A percentile compares a stretch with the other conserved stretches of the same genome.
phyloP scores from a whole-genome alignment of 2,329 filamentous ascomycete genomes.

The Talaromyces sp. region DNA sequence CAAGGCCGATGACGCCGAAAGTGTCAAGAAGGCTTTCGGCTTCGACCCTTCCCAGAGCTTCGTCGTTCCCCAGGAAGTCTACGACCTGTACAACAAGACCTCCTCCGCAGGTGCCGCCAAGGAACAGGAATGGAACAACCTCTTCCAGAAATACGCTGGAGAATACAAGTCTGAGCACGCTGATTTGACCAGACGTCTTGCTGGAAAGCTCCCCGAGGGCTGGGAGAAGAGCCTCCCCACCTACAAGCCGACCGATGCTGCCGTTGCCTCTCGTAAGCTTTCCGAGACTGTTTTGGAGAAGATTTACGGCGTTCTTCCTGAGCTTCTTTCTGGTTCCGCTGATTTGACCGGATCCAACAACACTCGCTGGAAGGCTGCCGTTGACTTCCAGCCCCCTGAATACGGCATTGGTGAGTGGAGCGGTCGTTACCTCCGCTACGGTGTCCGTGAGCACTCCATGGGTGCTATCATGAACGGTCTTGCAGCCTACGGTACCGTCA shows the following conservation, averaged over 20 bases:
- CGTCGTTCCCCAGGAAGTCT: conserved; percentile 88
- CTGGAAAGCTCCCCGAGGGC: conserved; percentile 81
- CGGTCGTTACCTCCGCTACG: conserved; percentile 71
- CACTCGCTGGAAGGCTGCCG: conserved; percentile 93
- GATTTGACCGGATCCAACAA: conserved; percentile 98
- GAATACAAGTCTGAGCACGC: conserved; percentile 73
- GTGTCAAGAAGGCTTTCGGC: conserved; percentile 91
- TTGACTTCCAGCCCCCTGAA: conserved; percentile 92
- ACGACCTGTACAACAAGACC: conserved; percentile 84
- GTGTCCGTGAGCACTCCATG: conserved; percentile 53
- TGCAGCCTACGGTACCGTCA: conserved; percentile 87
- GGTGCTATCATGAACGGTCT: conserved; percentile 65
- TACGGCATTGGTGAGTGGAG: conserved; percentile 82
- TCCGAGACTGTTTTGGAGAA: conserved; percentile 90
- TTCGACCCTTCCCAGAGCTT: conserved; percentile 95
- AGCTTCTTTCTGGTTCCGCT: conserved; percentile 92
- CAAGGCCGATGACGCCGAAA: conserved; percentile 89
- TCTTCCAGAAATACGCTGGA: conserved; percentile 79
- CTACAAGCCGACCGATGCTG: conserved; percentile 80
- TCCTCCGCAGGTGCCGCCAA: conserved; percentile 78
- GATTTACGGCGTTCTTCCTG: conserved; percentile 76
- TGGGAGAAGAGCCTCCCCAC: conserved; percentile 93
- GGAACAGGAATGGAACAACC: conserved; percentile 93
- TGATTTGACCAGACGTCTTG: conserved; percentile 76
- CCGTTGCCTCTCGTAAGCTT: conserved; percentile 90